Base-by-base conservation (phyloP, 306 rosid genomes). In the Begonia loranthoides region DNA sequence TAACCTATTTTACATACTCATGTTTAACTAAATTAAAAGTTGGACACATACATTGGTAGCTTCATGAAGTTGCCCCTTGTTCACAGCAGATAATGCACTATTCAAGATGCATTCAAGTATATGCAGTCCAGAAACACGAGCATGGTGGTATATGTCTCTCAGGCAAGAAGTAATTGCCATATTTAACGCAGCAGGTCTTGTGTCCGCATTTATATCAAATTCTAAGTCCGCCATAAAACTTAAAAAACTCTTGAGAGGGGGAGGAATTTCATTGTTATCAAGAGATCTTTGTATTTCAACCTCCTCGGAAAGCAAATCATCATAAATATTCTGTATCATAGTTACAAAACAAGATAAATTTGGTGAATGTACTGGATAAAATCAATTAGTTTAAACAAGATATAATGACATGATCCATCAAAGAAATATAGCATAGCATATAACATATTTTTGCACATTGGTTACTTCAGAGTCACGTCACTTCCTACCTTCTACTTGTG, bases 111-210 rank as follows among this genome's bases (percentile, higher is more conserved):
- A 82, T 69, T 85, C 97, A 55, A 85, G 79, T 51, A 85, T 76
- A 69, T 90, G 95, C 51, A 74, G 59, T 74, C 90, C 90, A 64
- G 87, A 82, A 67, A 85, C 87, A 57, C 97, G 97, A 66, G 95
- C 94, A 74, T 76, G 80, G 64, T 90, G 97, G 66, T 77, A 82
- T 79, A 85, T 67, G 56, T 80, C 95, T 62, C 78, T 76, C 77
- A 59, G 68, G 74, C 84, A 90, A 66, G 71, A 76, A 54, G 58
- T 57, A 55, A 78, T 66, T 54, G 71, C 92, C 51, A 65, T 73
- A 48, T 64, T 68, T 28, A 62, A 38, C 51, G 66, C 60, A 17
- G 56, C 17, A 19, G 81, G 19, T 56, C 63, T 65, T 36, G 69
- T 68, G 46, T 76, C 54, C 51, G 57, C 34, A 58, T 75, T 65